Evolutionary conservation across 495 filamentous ascomycete genomes (phyloP).

Genomic region (Trichocladium antarcticum): DNA sequence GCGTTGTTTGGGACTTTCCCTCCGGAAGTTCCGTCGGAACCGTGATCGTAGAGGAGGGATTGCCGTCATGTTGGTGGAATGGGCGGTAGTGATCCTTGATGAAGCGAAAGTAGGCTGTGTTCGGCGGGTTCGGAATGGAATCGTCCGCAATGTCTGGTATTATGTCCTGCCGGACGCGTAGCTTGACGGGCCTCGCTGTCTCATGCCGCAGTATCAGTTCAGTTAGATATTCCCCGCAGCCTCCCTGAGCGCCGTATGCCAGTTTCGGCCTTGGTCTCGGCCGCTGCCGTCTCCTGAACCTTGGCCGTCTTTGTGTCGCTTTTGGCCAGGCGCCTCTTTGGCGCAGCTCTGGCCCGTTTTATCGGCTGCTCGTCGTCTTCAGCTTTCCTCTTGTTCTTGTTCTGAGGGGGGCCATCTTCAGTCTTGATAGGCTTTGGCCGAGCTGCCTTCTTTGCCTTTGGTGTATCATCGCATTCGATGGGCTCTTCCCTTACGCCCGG

Average conservation of each 20-base stretch:
- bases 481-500: conserved; percentile 29
- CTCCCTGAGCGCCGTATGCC: conserved; percentile 31
- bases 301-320: conserved; percentile 1
- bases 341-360: neutral
- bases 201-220: neutral
- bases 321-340: conserved; percentile 18
- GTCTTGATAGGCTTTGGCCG: conserved; percentile 14
- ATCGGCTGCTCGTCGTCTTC: neutral
- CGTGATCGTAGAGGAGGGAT: conserved; percentile 8
- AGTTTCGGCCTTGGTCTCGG: conserved; percentile 1
- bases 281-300: conserved; percentile 2
- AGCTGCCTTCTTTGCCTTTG: conserved; percentile 19
- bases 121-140: too few relatives aligned
- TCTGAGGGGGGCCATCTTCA: neutral
- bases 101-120: too few relatives aligned
- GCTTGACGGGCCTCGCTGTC: neutral
- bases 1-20: conserved; percentile 29
- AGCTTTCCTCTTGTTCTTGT: conserved; percentile 7
- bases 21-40: conserved; percentile 24
- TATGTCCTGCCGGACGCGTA: neutral
- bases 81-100: too few relatives aligned
- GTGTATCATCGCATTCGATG: conserved; percentile 13
- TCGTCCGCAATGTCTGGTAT: neutral
- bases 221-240: conserved; percentile 14
- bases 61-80: neutral